Conservation (phyloP, 2,329 filamentous ascomycete species). For the Exophiala bonariae region DNA sequence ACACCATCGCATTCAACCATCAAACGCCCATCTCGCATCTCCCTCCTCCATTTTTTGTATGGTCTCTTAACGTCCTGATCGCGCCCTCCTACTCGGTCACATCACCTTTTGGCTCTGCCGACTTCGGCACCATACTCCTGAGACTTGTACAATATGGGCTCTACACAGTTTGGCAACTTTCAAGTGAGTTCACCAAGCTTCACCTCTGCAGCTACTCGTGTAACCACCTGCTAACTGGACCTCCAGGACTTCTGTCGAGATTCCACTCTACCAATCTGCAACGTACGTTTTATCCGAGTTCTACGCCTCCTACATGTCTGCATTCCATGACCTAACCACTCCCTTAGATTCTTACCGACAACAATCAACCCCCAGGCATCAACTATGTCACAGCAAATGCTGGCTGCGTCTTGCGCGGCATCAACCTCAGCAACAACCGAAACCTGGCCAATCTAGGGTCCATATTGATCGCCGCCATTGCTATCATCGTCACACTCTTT, state of each 20-base stretch:
- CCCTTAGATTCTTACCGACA: slow-evolving; percentile 63
- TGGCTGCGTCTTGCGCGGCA: slow-evolving; percentile 77
- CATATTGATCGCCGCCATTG: slow-evolving; percentile 76
- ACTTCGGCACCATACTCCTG: slow-evolving; percentile 2
- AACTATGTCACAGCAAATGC: slow-evolving; percentile 42
- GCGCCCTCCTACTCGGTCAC: neutral
- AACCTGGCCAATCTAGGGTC: slow-evolving; percentile 88
- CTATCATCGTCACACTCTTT: slow-evolving; percentile 67
- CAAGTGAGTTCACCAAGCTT: slow-evolving; percentile 43
- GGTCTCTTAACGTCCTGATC: slow-evolving; percentile 5
- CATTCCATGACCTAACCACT: slow-evolving; percentile 14
- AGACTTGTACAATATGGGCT: slow-evolving; percentile 43
- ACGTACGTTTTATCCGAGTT: slow-evolving; percentile 59
- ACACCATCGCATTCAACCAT: slow-evolving; percentile 1
- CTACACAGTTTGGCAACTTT: slow-evolving; percentile 60
- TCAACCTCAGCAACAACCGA: slow-evolving; percentile 64
- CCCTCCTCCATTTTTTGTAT: slow-evolving; percentile 9
- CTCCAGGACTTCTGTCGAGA: slow-evolving; percentile 77
- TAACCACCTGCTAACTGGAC: slow-evolving; percentile 26
- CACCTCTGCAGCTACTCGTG: slow-evolving; percentile 20
- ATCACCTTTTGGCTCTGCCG: neutral
- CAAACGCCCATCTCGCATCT: neutral
- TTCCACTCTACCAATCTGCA: slow-evolving; percentile 80
- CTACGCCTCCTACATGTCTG: neutral
- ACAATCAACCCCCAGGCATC: slow-evolving; percentile 59